Percentiles rank a stretch among this genome's conserved stretches.
Conservation (phyloP, 495 filamentous ascomycete genomes). For the Lindgomyces ingoldianus region DNA sequence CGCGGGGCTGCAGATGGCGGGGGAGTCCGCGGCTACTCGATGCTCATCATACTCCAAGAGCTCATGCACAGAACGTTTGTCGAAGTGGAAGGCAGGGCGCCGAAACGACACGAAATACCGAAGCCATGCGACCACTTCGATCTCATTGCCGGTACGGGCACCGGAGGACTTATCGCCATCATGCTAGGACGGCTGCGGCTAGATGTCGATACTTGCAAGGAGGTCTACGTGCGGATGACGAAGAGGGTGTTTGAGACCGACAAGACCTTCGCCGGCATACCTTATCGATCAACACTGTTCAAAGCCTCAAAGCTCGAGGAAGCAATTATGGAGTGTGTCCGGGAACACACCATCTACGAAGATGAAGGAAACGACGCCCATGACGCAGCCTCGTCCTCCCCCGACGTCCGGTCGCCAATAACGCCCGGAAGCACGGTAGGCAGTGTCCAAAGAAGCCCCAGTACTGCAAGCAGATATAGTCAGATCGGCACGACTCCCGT, state of each 20-base stretch:
- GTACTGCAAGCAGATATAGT: conserved; percentile 64
- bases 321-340: conserved; percentile 85
- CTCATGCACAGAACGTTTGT: conserved; percentile 93
- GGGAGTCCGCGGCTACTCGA: conserved; percentile 94
- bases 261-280: conserved; percentile 94
- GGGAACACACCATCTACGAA: conserved; percentile 79
- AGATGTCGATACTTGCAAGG: conserved; percentile 93
- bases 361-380: conserved; percentile 68
- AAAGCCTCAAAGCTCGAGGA: conserved; percentile 95
- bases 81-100: conserved; percentile 78
- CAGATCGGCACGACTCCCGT: conserved; percentile 42
- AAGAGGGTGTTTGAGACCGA: conserved; percentile 94
- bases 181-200: conserved; percentile 93
- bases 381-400: conserved; percentile 17
- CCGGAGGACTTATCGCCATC: conserved; percentile 90
- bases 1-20: conserved; percentile 71
- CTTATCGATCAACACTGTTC: conserved; percentile 89
- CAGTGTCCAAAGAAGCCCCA: conserved; percentile 44
- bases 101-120: conserved; percentile 82
- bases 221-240: conserved; percentile 92
- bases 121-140: conserved; percentile 99
- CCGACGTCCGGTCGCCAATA: conserved; percentile 29
- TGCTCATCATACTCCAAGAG: conserved; percentile 92
- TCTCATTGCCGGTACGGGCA: conserved; percentile 91
- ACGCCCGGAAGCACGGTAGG: conserved; percentile 24